These are phyloP conservation scores for Aspergillus amoenus DNA, from an alignment of 2,329 filamentous ascomycete species.

Conservation along the genomic window DNA sequence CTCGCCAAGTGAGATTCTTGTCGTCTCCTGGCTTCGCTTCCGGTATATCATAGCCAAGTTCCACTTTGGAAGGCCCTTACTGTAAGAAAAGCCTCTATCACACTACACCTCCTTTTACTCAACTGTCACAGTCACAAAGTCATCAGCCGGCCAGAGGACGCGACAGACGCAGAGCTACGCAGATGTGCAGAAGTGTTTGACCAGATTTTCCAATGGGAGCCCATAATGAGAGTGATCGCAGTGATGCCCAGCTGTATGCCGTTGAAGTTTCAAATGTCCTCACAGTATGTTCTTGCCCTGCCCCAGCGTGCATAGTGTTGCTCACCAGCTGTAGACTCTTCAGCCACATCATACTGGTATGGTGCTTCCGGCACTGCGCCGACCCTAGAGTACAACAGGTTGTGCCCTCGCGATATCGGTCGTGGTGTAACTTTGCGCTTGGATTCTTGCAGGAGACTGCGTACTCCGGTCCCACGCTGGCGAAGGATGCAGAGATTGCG, in stretches of 20 bases:
- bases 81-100: not conserved
- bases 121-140: not conserved
- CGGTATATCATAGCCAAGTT: constrained; percentile 1
- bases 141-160: not conserved
- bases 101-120: not conserved
- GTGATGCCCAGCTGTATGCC: not conserved
- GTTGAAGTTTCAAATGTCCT: not conserved
- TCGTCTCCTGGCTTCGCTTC: not conserved
- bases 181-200: not conserved
- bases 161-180: not conserved
- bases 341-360: not conserved
- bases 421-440: not conserved
- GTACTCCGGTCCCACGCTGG: not conserved
- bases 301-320: not conserved
- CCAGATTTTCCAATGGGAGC: not conserved
- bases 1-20: not conserved
- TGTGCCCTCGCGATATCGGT: not conserved
- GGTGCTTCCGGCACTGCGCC: not conserved
- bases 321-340: not conserved
- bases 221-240: not conserved
- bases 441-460: not conserved
- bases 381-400: not conserved
- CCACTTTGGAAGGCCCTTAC: not conserved
- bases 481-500: not conserved
- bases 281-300: not conserved